phyloP scores from a whole-genome alignment of 257 asterid species.

The Oldenlandia corymbosa region DNA sequence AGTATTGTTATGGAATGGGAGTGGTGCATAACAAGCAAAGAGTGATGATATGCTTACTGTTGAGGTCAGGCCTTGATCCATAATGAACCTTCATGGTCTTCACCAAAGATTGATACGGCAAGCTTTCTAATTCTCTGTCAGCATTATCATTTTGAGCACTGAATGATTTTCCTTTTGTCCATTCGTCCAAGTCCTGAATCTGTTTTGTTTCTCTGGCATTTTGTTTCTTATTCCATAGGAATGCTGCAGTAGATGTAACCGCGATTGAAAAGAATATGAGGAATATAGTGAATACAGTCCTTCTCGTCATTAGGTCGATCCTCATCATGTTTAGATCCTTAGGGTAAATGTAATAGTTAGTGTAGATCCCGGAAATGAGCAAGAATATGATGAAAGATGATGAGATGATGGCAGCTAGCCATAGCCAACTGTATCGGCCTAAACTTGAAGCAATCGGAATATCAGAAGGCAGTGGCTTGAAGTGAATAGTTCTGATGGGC shows the following conservation, averaged over 20 bases:
- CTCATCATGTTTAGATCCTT: constrained; percentile 53
- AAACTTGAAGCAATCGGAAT: constrained; percentile 55
- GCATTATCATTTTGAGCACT: constrained; percentile 22
- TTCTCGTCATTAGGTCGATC: constrained; percentile 55
- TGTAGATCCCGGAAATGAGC: constrained; percentile 51
- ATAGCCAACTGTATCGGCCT: constrained; percentile 82
- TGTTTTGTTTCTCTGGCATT: constrained; percentile 48
- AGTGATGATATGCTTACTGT: constrained; percentile 69
- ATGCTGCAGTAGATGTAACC: constrained; percentile 47
- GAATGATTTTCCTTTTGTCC: constrained; percentile 18
- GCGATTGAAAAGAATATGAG: constrained; percentile 55
- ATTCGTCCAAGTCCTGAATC: constrained; percentile 46
- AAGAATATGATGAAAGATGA: constrained; percentile 68
- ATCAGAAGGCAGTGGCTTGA: constrained; percentile 59
- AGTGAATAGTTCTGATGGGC: constrained; percentile 37
- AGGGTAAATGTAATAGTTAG: constrained; percentile 71
- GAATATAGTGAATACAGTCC: constrained; percentile 53
- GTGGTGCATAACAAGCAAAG: no score
- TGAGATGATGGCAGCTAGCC: constrained; percentile 84
- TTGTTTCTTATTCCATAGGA: constrained; percentile 83
- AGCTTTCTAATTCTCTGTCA: constrained; percentile 69
- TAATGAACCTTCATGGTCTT: constrained; percentile 57
- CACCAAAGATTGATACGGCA: constrained; percentile 50
- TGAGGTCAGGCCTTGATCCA: constrained; percentile 74
- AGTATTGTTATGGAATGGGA: no score